Base-by-base conservation (phyloP, 2,329 filamentous ascomycete genomes). In the Thelonectria discophora region DNA sequence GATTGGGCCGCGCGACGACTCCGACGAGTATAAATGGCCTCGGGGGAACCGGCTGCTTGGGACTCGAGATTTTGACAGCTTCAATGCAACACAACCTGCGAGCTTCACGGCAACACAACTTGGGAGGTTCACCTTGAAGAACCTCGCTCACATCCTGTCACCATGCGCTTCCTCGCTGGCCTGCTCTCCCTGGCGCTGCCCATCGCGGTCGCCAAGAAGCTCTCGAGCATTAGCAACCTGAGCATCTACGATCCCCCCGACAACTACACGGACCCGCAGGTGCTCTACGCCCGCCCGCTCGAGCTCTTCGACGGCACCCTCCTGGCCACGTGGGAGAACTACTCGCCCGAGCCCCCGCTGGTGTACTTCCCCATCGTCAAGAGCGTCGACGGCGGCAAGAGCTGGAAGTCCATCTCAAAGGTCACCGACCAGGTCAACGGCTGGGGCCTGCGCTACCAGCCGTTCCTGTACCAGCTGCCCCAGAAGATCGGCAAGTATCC, bases 381-480 rank as follows among this genome's bases (percentile, higher is more conserved):
- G 63, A 86, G 82, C 20, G 77, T 70, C 20, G 84, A 88, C 70
- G 76, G 79, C 46, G 86, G 86, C 10, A 70, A 79, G 39, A 86
- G 83, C 3, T 92, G 90, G 90, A 80, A 80, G n/a, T 82, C 89
- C 71, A 80, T 90, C 49, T 86, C 87, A 9, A 81, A 82, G 20
- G 86, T 92, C 5, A 79, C 85, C 11, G 90, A 92, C 71, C 81
- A 84, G 57, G 86, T 84, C 15, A 88, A 90, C 64, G 83, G 83
- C 32, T 87, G 85, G 78, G 90, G 90, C n/a, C 73, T 91, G 59
- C 83, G 88, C 24, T 91, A 90, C 70, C 90, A 92, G 72, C 90
- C 90, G 0, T 85, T 86, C 73, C 79, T 92, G 11, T 90, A 89
- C 69, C 82, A 87, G 65, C 81, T 92, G 6, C 84, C 86, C 0